These are phyloP conservation scores for Penicillium bovifimosum DNA, from an alignment of 495 filamentous ascomycete species.

Conservation along the genomic window DNA sequence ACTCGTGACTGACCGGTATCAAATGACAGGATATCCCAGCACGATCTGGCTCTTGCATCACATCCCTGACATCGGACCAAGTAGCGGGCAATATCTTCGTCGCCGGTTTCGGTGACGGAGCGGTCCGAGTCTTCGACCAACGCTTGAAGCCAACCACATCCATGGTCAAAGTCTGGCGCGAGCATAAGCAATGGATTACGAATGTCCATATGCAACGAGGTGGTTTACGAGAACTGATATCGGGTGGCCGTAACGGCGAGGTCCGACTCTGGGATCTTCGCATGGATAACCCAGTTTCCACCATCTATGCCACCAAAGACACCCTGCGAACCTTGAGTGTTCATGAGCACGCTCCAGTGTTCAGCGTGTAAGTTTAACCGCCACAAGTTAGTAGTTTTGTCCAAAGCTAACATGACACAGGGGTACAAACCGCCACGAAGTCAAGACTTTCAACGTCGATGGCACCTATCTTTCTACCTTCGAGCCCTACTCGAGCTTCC, in stretches of 20 bases:
- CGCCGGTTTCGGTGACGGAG: slow-evolving; percentile 96
- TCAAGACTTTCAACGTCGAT: slow-evolving; percentile 88
- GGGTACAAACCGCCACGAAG: slow-evolving; percentile 78
- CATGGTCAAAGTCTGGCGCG: slow-evolving; percentile 94
- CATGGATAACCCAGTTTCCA: slow-evolving; percentile 66
- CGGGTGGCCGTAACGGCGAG: slow-evolving; percentile 82
- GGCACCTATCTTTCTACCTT: slow-evolving; percentile 68
- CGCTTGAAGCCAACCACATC: slow-evolving; percentile 71
- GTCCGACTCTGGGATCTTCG: slow-evolving; percentile 96
- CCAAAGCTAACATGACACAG: slow-evolving; percentile 39
- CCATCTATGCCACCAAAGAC: slow-evolving; percentile 69
- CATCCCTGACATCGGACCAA: slow-evolving; percentile 91
- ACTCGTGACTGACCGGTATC: neutral
- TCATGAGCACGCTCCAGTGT: slow-evolving; percentile 95
- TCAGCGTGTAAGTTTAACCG: slow-evolving; percentile 73
- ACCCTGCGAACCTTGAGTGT: slow-evolving; percentile 80
- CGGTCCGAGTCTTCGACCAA: slow-evolving; percentile 89
- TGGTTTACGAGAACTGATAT: slow-evolving; percentile 82
- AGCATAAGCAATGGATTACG: slow-evolving; percentile 89
- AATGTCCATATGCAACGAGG: slow-evolving; percentile 97
- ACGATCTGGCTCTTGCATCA: slow-evolving; percentile 92
- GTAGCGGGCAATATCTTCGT: slow-evolving; percentile 94
- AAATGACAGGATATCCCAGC: slow-evolving; percentile 76
- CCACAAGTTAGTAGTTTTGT: neutral
- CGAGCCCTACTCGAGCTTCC: slow-evolving; percentile 84